Percentiles rank a stretch among this genome's conserved stretches.
phyloP scores from a whole-genome alignment of 2,329 filamentous ascomycete genomes.

The Chaetomium olivaceum region DNA sequence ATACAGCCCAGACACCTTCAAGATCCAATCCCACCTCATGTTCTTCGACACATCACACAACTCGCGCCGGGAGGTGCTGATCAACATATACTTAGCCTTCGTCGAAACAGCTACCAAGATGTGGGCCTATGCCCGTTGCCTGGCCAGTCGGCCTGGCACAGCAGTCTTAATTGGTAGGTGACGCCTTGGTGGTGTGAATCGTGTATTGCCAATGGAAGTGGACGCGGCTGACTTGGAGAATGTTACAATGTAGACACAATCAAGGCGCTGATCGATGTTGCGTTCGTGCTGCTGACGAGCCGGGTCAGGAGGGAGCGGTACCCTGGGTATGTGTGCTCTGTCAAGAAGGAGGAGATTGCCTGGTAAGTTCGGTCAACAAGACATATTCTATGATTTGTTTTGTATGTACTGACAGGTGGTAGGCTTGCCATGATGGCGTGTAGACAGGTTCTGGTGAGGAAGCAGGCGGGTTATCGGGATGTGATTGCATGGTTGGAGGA shows the following conservation, averaged over 20 bases:
- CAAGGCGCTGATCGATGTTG: slow-evolving; percentile 63
- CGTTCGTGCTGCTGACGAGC: slow-evolving; percentile 63
- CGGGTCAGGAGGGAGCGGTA: slow-evolving; percentile 47
- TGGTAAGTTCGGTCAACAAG: slow-evolving; percentile 52
- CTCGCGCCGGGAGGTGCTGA: slow-evolving; percentile 63
- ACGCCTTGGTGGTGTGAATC: not conserved
- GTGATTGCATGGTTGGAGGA: slow-evolving; percentile 69
- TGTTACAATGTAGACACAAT: slow-evolving; percentile 56
- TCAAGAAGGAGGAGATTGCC: slow-evolving; percentile 60
- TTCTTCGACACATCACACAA: slow-evolving; percentile 82
- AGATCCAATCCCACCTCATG: slow-evolving; percentile 81
- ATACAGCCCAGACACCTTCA: slow-evolving; percentile 58
- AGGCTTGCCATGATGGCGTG: slow-evolving; percentile 74
- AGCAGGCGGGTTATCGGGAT: slow-evolving; percentile 67
- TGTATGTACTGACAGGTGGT: not conserved
- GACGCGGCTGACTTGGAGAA: not conserved
- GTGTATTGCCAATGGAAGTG: not conserved
- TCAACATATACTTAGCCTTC: slow-evolving; percentile 76
- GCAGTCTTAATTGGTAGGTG: slow-evolving; percentile 63
- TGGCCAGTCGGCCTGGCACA: slow-evolving; percentile 62
- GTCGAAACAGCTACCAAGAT: slow-evolving; percentile 75
- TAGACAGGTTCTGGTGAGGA: slow-evolving; percentile 62
- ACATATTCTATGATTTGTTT: not conserved
- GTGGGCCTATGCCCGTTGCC: slow-evolving; percentile 60
- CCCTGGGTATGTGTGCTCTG: slow-evolving; percentile 57